Evolutionary conservation across 805 yeast species (phyloP).

Genomic region (Zygotorulaspora danielsina): DNA sequence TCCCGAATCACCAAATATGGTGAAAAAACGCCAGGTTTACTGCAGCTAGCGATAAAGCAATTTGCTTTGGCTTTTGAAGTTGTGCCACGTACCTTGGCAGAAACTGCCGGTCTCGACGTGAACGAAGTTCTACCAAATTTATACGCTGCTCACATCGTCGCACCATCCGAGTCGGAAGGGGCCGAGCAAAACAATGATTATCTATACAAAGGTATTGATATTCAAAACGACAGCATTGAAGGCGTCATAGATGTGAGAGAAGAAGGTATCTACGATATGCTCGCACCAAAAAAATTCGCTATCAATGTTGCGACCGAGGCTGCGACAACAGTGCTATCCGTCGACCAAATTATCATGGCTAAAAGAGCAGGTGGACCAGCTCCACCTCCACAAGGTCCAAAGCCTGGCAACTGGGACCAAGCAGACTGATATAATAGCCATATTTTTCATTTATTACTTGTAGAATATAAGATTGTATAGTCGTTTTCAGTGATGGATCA

Average conservation of each 20-base stretch:
- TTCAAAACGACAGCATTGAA: slow-evolving; percentile 64
- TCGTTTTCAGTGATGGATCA: slow-evolving; percentile 6
- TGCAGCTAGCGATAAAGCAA: slow-evolving; percentile 90
- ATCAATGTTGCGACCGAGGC: slow-evolving; percentile 94
- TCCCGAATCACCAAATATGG: slow-evolving; percentile 77
- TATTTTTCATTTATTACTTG: neutral
- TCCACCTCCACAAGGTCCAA: slow-evolving; percentile 74
- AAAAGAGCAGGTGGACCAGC: slow-evolving; percentile 98
- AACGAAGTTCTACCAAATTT: slow-evolving; percentile 84
- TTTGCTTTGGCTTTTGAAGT: slow-evolving; percentile 94
- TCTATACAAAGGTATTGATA: slow-evolving; percentile 60
- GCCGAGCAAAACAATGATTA: slow-evolving; percentile 26
- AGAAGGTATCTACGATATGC: slow-evolving; percentile 72
- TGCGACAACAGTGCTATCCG: slow-evolving; percentile 75
- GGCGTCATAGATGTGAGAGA: slow-evolving; percentile 69
- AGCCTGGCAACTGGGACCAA: slow-evolving; percentile 95
- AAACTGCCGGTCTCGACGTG: slow-evolving; percentile 88
- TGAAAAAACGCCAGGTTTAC: slow-evolving; percentile 87
- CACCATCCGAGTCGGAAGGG: slow-evolving; percentile 18
- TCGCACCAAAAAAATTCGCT: slow-evolving; percentile 78
- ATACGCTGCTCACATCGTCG: slow-evolving; percentile 74
- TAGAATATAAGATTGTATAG: slow-evolving; percentile 1
- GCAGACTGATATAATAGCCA: slow-evolving; percentile 51
- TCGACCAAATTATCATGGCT: slow-evolving; percentile 98
- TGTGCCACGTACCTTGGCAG: slow-evolving; percentile 86